A percentile compares a stretch with the other conserved stretches of the same genome.
Evolutionary conservation across 202 grass and related monocot species (phyloP).

Genomic region (Elaeis oleifera): DNA sequence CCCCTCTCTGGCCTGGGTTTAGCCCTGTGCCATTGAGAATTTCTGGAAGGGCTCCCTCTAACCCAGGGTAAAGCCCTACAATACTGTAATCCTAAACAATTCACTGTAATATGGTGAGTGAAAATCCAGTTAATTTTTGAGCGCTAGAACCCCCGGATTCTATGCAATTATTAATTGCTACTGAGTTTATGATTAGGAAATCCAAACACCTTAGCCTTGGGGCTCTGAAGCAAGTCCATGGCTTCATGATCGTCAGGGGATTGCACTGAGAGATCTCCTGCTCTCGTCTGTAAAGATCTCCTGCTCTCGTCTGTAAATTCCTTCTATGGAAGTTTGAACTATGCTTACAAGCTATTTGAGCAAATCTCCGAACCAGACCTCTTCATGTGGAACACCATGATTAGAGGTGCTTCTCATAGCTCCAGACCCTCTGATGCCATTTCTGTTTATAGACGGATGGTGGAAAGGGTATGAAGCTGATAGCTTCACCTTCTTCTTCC

Average conservation of each 20-base stretch:
- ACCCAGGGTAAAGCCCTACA: constrained; percentile 23
- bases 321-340: constrained; percentile 24
- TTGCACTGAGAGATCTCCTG: constrained; percentile 6
- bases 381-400: constrained; percentile 46
- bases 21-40: constrained; percentile 39
- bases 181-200: neutral
- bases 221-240: constrained; percentile 33
- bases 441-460: constrained; percentile 11
- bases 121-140: too few species aligned
- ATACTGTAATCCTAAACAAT: neutral
- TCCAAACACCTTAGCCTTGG: constrained; percentile 21
- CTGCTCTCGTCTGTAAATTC: constrained; percentile 10
- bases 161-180: too few species aligned
- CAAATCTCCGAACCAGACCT: constrained; percentile 35
- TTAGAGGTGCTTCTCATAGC: constrained; percentile 22
- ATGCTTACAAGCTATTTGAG: constrained; percentile 36
- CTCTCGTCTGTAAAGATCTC: constrained; percentile 11
- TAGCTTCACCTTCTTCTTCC: constrained; percentile 27
- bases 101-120: too few species aligned
- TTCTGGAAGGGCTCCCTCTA: constrained; percentile 49
- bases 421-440: constrained; percentile 6
- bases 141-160: neutral
- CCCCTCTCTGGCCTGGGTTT: constrained; percentile 25
- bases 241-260: constrained; percentile 26
- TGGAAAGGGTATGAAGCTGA: constrained; percentile 8